A percentile compares a stretch with the other conserved stretches of the same genome.
Evolutionary conservation across 78 protist species (phyloP).

Genomic region (Capsaspora owczarzaki): DNA sequence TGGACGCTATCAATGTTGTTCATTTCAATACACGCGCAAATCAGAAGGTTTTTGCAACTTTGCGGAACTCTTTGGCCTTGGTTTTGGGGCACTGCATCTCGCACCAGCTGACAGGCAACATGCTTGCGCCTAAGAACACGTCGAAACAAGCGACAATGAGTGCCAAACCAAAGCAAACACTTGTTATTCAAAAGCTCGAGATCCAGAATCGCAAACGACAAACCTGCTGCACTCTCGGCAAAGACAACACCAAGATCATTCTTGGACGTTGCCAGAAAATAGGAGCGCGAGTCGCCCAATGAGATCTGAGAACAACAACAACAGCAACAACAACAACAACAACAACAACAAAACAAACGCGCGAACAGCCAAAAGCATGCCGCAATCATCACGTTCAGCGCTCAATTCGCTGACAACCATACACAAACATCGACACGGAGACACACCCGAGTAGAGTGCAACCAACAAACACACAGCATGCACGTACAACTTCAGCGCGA

Average conservation of each 20-base stretch:
- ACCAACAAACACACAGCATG: neutral
- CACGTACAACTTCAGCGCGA: slow-evolving; percentile 48
- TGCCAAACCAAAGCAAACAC: neutral
- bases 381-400: neutral
- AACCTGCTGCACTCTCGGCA: slow-evolving; percentile 53
- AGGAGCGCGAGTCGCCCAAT: slow-evolving; percentile 72
- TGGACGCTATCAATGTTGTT: no score
- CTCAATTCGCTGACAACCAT: no score
- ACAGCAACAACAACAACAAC: neutral
- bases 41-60: slow-evolving; percentile 69
- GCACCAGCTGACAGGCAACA: slow-evolving; percentile 71
- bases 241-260: slow-evolving; percentile 77
- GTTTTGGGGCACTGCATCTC: slow-evolving; percentile 75
- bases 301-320: slow-evolving; percentile 36
- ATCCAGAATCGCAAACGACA: neutral
- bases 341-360: neutral
- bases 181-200: neutral
- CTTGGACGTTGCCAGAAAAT: slow-evolving; percentile 63
- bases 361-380: neutral
- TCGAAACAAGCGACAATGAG: no score
- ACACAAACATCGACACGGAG: no score
- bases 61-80: slow-evolving; percentile 54
- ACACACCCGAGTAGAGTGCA: neutral
- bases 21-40: no score
- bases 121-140: slow-evolving; percentile 39